These are phyloP conservation scores for Testicularia cyperi DNA, from an alignment of 1,284 basidiomycete species.

Conservation along the genomic window DNA sequence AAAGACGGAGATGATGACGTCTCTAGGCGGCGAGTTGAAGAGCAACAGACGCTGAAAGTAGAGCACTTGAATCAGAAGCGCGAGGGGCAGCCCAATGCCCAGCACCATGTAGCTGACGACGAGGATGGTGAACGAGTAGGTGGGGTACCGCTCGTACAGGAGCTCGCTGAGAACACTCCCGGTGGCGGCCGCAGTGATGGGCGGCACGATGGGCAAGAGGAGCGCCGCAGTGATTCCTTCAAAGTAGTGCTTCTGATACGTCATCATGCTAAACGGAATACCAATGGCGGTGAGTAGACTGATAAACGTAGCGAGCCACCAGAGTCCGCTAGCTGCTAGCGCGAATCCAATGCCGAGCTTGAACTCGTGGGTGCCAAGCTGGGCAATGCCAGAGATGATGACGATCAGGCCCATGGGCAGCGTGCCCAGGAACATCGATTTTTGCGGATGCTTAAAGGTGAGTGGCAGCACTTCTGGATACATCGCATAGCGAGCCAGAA, in stretches of 20 bases:
- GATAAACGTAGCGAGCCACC: conserved; percentile 33
- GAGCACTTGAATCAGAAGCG: conserved; percentile 42
- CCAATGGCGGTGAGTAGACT: conserved; percentile 32
- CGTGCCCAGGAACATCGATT: conserved; percentile 45
- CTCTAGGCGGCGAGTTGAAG: conserved; percentile 46
- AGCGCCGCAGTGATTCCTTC: conserved; percentile 44
- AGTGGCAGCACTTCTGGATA: conserved; percentile 47
- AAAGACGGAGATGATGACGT: conserved; percentile 49
- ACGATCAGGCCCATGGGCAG: conserved; percentile 48
- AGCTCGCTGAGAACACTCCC: conserved; percentile 39
- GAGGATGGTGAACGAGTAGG: conserved; percentile 47
- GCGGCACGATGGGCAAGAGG: conserved; percentile 48
- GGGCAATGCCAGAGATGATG: conserved; percentile 43
- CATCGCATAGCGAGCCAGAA: conserved; percentile 41
- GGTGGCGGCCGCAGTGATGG: conserved; percentile 46
- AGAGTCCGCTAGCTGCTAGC: conserved; percentile 33
- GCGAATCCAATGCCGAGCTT: conserved; percentile 31
- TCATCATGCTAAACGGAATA: conserved; percentile 51
- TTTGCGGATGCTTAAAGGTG: conserved; percentile 50
- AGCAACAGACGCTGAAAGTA: conserved; percentile 51
- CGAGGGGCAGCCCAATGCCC: conserved; percentile 47
- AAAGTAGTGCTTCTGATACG: conserved; percentile 48
- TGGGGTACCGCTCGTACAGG: conserved; percentile 29
- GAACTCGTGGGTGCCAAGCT: conserved; percentile 39
- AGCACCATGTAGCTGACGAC: conserved; percentile 39